phyloP scores from a whole-genome alignment of 768 basidiomycete genomes.

The Boletus subparvulus region DNA sequence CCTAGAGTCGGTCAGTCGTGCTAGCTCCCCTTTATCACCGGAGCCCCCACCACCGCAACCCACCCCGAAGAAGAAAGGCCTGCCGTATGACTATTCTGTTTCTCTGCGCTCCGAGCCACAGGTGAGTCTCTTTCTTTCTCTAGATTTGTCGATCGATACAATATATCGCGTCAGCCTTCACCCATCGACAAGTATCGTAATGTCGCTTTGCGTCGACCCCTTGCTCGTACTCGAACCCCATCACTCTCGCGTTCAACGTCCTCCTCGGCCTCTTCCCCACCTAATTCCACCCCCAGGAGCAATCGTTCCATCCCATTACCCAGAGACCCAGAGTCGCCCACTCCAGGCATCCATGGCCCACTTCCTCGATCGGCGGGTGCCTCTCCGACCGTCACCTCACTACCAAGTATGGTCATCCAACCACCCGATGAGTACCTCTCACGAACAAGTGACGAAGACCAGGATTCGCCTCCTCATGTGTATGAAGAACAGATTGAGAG shows the following conservation, averaged over 20 bases:
- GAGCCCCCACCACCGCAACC: constrained; percentile 35
- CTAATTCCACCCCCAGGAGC: constrained; percentile 65
- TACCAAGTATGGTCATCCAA: constrained; percentile 24
- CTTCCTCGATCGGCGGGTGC: constrained; percentile 52
- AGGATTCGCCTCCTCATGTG: not conserved
- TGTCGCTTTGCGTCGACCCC: constrained; percentile 54
- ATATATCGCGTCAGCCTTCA: constrained; percentile 48
- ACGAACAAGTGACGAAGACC: constrained; percentile 14
- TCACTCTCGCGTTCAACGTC: constrained; percentile 64
- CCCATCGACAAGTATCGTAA: constrained; percentile 64
- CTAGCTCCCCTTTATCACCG: constrained; percentile 47
- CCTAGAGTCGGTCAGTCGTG: constrained; percentile 53
- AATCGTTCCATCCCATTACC: constrained; percentile 44
- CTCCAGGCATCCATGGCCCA: constrained; percentile 45
- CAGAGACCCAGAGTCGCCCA: constrained; percentile 46
- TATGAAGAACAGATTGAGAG: constrained; percentile 18
- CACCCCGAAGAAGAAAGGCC: constrained; percentile 53
- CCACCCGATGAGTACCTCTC: constrained; percentile 20
- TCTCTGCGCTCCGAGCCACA: constrained; percentile 62
- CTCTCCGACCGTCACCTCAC: constrained; percentile 44
- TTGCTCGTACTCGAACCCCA: constrained; percentile 58
- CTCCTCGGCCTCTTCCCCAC: constrained; percentile 51
- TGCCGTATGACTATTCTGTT: constrained; percentile 51
- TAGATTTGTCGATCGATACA: not conserved
- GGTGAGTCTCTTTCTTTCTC: constrained; percentile 35